Conservation (phyloP, 2,329 filamentous ascomycete genomes). For the Pseudogymnoascus sp. region DNA sequence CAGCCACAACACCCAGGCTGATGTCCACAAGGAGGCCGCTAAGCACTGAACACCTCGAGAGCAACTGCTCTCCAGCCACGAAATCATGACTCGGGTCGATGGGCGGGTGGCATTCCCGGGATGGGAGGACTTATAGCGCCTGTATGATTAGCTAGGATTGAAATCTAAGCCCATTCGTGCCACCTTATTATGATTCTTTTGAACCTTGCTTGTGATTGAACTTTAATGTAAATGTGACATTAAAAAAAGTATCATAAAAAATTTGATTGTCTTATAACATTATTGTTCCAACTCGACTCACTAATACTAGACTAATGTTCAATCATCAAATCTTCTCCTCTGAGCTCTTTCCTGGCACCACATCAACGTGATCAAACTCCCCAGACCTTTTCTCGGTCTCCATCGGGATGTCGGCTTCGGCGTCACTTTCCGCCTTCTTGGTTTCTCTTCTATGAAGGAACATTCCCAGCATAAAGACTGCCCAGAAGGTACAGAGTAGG, state of each 20-base stretch:
- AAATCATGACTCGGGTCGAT: conserved; percentile 5
- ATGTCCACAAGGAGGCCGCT: conserved; percentile 39
- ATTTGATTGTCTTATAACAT: background rate
- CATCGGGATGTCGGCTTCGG: background rate
- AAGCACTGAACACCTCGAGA: conserved; percentile 13
- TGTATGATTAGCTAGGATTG: conserved; percentile 6
- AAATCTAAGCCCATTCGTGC: conserved; percentile 4
- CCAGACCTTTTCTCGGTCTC: background rate
- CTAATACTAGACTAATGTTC: background rate
- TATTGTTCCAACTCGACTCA: background rate
- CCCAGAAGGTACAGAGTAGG: conserved; percentile 25
- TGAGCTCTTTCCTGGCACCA: background rate
- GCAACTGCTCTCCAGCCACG: conserved; percentile 1
- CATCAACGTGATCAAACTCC: background rate
- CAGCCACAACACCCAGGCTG: conserved; percentile 41
- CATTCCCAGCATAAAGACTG: conserved; percentile 28
- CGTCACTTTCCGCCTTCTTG: conserved; percentile 17
- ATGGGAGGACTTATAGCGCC: background rate
- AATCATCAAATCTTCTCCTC: background rate
- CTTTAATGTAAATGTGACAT: background rate
- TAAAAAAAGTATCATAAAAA: background rate
- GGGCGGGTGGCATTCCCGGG: conserved; percentile 3
- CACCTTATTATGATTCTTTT: background rate
- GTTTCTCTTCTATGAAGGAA: conserved; percentile 28
- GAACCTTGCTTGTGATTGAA: background rate